Evolutionary conservation across 2,329 filamentous ascomycete species (phyloP).

Genomic region (Apiospora aurea): DNA sequence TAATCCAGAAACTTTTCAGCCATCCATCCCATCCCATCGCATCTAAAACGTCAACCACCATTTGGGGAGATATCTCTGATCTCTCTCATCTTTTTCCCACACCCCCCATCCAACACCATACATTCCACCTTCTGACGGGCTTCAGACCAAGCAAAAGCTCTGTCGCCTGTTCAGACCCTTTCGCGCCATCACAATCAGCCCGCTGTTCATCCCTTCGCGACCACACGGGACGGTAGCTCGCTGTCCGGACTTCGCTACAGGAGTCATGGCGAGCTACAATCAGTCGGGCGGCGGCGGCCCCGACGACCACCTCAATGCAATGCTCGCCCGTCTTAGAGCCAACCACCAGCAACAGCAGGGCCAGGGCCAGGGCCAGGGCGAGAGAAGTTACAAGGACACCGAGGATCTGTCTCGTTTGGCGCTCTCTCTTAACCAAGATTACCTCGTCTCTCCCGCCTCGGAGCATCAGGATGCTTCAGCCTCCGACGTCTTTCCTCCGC

Average conservation of each 20-base stretch:
- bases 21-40: slow-evolving; percentile 25
- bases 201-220: slow-evolving; percentile 5
- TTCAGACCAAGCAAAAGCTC: slow-evolving; percentile 1
- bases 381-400: slow-evolving; percentile 28
- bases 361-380: slow-evolving; percentile 31
- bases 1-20: slow-evolving; percentile 29
- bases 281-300: slow-evolving; percentile 37
- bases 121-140: slow-evolving; percentile 22
- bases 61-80: slow-evolving; percentile 12
- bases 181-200: slow-evolving; percentile 1
- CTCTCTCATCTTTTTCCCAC: slow-evolving; percentile 31
- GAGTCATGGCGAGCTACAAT: slow-evolving; percentile 45
- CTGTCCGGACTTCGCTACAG: slow-evolving; percentile 17
- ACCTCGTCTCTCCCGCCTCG: slow-evolving; percentile 30
- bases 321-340: slow-evolving; percentile 48
- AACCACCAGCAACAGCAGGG: slow-evolving; percentile 29
- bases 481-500: slow-evolving; percentile 46
- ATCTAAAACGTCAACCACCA: slow-evolving; percentile 17
- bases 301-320: slow-evolving; percentile 47
- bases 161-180: slow-evolving; percentile 14
- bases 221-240: slow-evolving; percentile 16
- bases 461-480: slow-evolving; percentile 36
- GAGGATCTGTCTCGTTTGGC: slow-evolving; percentile 43
- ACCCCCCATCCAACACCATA: slow-evolving; percentile 26
- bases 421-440: slow-evolving; percentile 38